These are phyloP conservation scores for Passiflora organensis DNA, from an alignment of 345 rosid genomes.

Conservation along the genomic window DNA sequence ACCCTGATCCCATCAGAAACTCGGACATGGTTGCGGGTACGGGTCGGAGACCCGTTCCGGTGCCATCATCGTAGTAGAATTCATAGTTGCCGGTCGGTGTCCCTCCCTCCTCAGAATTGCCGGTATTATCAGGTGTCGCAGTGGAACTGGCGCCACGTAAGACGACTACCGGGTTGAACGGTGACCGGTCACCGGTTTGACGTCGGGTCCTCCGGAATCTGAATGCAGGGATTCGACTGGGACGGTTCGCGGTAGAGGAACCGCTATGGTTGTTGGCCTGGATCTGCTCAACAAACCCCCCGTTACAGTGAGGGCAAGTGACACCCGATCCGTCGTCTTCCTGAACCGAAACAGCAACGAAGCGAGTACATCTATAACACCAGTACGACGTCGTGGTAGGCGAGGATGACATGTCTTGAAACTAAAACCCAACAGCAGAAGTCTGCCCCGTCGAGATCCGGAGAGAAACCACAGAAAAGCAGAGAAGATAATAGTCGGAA, in stretches of 20 bases:
- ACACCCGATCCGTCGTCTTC: conserved; percentile 7
- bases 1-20: conserved; percentile 70
- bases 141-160: conserved; percentile 47
- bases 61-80: conserved; percentile 64
- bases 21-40: conserved; percentile 60
- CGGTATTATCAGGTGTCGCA: conserved; percentile 22
- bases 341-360: conserved; percentile 30
- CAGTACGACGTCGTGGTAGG: conserved; percentile 40
- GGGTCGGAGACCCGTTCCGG: conserved; percentile 63
- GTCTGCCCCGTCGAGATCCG: no score
- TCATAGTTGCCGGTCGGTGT: conserved; percentile 34
- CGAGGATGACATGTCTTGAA: no score
- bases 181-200: conserved; percentile 36
- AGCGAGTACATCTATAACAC: conserved; percentile 68
- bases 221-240: conserved; percentile 13
- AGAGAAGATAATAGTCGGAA: no score
- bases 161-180: conserved; percentile 66
- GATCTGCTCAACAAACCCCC: conserved; percentile 52
- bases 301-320: conserved; percentile 55
- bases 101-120: conserved; percentile 14
- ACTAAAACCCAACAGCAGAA: no score
- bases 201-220: conserved; percentile 32
- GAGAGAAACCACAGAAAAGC: no score
- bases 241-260: conserved; percentile 6
- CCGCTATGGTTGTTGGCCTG: conserved; percentile 13